Evolutionary conservation across 2,329 filamentous ascomycete genomes (phyloP), one percentile per base, ranked within the genome.

Genomic region (Pyrenophora teres): DNA sequence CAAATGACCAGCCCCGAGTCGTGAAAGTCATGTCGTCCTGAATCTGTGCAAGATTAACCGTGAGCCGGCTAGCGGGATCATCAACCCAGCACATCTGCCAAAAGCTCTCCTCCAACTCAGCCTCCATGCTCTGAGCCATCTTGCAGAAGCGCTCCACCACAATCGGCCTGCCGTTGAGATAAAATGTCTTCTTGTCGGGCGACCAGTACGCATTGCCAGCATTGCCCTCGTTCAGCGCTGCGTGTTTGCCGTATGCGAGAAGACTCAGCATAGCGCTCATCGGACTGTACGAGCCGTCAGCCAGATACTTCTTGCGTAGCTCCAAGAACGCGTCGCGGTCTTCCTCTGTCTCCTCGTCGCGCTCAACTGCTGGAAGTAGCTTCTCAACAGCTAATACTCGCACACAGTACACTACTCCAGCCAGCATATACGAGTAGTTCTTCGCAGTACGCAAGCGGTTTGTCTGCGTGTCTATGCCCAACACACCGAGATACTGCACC

Each of bases 211-310:
- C 39, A 8, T 46, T 52, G 15, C 62, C 40, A 25, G 49, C 16
- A 50, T 65, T 66, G 7, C 50, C 32, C 13, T 52, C 23, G 44
- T 57, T 61, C 10, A 61, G 32, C 25, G 50, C 54, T n/a, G 56
- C 40, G 37, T 48, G 27, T 48, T 64, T 64, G 18, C 62, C 19
- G 38, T 64, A 63, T 23, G 54, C 54, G n/a, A 63, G 46, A 31
- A 65, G 45, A 51, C 57, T 65, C 8, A 64, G 21, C 21, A 61
- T 62, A 35, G 42, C 50, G 30, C 62, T 63, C 21, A 64, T 64
- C 13, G 46, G 50, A 45, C 62, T 64, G 25, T 55, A 62, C 15
- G 46, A 52, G 21, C 62, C 35, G 21, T 66, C 51, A 13, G 52
- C 53, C 36, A 66, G 48, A 54, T 54, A 65, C 36, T 56, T 36